Percentiles rank a stretch among this genome's conserved stretches.
These are phyloP conservation scores for Schizochytrium sp. DNA, from an alignment of 108 stramenopile genomes.

Conservation along the genomic window DNA sequence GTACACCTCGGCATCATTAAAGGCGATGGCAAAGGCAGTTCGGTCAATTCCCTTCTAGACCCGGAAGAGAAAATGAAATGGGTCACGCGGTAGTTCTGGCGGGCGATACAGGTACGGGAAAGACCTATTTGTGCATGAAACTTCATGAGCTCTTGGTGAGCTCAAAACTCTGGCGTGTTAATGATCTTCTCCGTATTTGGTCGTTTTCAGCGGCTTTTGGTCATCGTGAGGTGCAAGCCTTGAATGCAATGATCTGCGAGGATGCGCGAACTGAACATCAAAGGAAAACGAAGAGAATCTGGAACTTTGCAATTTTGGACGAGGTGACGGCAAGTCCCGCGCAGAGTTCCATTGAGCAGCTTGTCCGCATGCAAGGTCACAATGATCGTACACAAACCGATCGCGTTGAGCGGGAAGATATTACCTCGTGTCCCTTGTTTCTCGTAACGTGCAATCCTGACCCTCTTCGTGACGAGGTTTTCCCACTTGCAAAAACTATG, in stretches of 20 bases:
- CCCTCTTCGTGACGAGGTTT: conserved; percentile 45
- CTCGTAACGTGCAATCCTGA: conserved; percentile 43
- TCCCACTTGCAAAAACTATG: conserved; percentile 47
- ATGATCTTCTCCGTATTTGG: conserved; percentile 13
- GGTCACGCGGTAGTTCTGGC: conserved; percentile 19
- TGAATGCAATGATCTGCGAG: background rate
- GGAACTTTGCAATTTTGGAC: conserved; percentile 38
- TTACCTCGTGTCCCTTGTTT: background rate
- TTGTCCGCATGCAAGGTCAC: conserved; percentile 43
- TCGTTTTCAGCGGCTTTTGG: conserved; percentile 52
- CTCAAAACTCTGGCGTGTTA: conserved; percentile 8
- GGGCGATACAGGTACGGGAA: conserved; percentile 48
- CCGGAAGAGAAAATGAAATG: background rate
- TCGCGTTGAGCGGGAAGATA: background rate
- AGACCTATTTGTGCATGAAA: conserved; percentile 56
- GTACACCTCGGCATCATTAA: background rate
- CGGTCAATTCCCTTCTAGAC: conserved; percentile 4
- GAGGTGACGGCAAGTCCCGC: conserved; percentile 60
- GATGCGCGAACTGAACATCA: background rate
- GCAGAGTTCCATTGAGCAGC: background rate
- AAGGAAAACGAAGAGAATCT: background rate
- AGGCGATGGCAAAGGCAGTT: conserved; percentile 52
- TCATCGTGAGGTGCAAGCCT: background rate
- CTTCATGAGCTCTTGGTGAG: conserved; percentile 47
- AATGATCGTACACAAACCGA: background rate